A percentile compares a stretch with the other conserved stretches of the same genome.
These are phyloP conservation scores for Penicillium riverlandense DNA, from an alignment of 495 filamentous ascomycete species.

Conservation along the genomic window DNA sequence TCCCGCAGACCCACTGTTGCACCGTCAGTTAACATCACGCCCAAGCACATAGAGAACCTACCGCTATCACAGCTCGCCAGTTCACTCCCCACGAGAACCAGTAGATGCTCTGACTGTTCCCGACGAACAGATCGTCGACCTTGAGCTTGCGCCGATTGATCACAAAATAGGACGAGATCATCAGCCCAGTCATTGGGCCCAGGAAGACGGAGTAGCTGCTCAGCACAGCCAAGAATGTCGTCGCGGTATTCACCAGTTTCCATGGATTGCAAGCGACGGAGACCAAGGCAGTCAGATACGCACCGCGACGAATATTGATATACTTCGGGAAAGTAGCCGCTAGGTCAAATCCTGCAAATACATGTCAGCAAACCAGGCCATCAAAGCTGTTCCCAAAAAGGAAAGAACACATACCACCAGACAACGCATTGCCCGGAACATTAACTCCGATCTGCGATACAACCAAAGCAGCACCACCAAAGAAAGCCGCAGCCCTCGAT, in stretches of 20 bases:
- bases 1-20: slow-evolving; percentile 16
- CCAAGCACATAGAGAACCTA: not conserved
- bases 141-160: slow-evolving; percentile 29
- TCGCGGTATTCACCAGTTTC: slow-evolving; percentile 42
- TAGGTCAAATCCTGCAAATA: slow-evolving; percentile 27
- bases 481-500: slow-evolving; percentile 35
- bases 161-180: slow-evolving; percentile 34
- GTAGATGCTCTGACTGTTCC: slow-evolving; percentile 24
- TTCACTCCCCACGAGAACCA: slow-evolving; percentile 35
- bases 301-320: slow-evolving; percentile 44
- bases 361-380: not conserved
- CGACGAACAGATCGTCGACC: slow-evolving; percentile 31
- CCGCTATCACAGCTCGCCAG: slow-evolving; percentile 34
- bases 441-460: slow-evolving; percentile 25
- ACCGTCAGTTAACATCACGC: no score
- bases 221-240: slow-evolving; percentile 41
- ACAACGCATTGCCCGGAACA: slow-evolving; percentile 29
- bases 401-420: slow-evolving; percentile 20
- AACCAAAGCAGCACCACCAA: slow-evolving; percentile 32
- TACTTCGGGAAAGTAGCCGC: slow-evolving; percentile 38
- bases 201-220: slow-evolving; percentile 44
- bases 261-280: slow-evolving; percentile 44
- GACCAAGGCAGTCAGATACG: slow-evolving; percentile 32
- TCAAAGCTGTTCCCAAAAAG: not conserved
- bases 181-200: slow-evolving; percentile 34